A percentile compares a stretch with the other conserved stretches of the same genome.
phyloP scores from a whole-genome alignment of 352 stramenopile species.

The Pythium phragmiticola region DNA sequence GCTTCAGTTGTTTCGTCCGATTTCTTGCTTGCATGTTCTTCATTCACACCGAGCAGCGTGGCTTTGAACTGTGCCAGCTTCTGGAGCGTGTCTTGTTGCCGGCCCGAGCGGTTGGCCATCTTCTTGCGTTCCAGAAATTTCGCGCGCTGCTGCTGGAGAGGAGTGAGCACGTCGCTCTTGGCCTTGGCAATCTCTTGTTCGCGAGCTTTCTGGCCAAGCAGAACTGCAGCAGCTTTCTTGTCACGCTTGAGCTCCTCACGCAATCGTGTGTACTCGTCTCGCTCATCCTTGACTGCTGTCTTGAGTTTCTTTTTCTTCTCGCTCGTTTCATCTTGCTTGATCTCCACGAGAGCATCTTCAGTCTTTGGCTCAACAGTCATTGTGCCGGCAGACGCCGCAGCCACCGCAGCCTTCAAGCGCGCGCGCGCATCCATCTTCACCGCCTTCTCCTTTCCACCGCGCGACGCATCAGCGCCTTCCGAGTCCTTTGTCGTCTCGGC shows the following conservation, averaged over 20 bases:
- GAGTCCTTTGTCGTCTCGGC: slow-evolving; percentile 31
- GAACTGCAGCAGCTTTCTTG: slow-evolving; percentile 55
- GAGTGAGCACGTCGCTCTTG: slow-evolving; percentile 71
- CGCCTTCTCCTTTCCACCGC: slow-evolving; percentile 16
- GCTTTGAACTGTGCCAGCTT: slow-evolving; percentile 68
- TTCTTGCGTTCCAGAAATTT: slow-evolving; percentile 76
- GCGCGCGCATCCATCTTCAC: slow-evolving; percentile 36
- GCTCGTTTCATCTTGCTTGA: slow-evolving; percentile 13
- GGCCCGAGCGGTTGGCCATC: slow-evolving; percentile 39
- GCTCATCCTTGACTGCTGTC: slow-evolving; percentile 23
- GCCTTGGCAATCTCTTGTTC: slow-evolving; percentile 53
- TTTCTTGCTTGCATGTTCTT: neutral
- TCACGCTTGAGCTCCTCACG: slow-evolving; percentile 63
- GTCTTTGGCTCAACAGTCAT: neutral
- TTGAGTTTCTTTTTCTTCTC: slow-evolving; percentile 33
- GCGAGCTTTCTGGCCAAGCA: slow-evolving; percentile 59
- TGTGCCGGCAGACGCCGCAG: slow-evolving; percentile 29
- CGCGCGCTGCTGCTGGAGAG: slow-evolving; percentile 68
- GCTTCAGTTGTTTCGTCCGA: slow-evolving; percentile 23
- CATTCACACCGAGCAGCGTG: slow-evolving; percentile 38
- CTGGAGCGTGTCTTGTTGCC: slow-evolving; percentile 69
- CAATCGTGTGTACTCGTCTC: slow-evolving; percentile 67
- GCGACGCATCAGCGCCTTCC: neutral
- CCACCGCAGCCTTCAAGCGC: slow-evolving; percentile 50
- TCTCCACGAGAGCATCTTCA: neutral